Base-by-base conservation (phyloP, 805 yeast genomes). In the Saccharomycopsis vini region DNA sequence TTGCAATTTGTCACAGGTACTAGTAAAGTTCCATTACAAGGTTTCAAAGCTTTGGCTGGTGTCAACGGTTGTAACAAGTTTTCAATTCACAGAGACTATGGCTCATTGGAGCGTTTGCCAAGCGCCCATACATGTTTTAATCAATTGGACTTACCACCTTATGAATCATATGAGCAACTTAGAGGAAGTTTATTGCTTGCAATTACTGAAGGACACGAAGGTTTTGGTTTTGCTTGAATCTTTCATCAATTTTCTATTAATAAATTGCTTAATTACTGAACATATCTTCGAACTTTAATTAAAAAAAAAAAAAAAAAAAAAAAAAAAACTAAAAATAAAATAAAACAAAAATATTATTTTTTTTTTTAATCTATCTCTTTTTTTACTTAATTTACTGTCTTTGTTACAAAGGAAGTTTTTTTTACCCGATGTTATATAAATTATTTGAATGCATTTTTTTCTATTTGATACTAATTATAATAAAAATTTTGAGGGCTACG, bases 1-100 rank as follows among this genome's bases (percentile, higher is more conserved):
- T 66, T 92, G 46, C 99, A 92, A 59, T 92, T 92, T 68, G 90
- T 94, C 1, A 92, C 99, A 0, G 99, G 99, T 48, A 90, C 99
- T 0, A 81, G 94, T 50, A 88, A 89, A 61, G 97, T 92, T 6
- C 98, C 99, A 20, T 69, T 89, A 50, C 83, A 84, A 56, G 99
- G 99, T 1, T 92, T 92, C 60, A 81, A 83, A 54, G 95, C 82
- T 54, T 69, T 92, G 50, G 80, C 84, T 44, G 96, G 97, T 16
- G 85, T 88, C 50, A 77, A 78, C 56, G 97, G 96, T 2, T 71
- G 79, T 5, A 77, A 88, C 37, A 85, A 85, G 57, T 92, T 92
- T 62, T 79, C 84, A 49, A 85, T 92, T 46, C 96, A 87, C 58
- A 72, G 94, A 45, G 96, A 86, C 54, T 88, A 83, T 61, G 95